Evolutionary conservation across 1,284 basidiomycete species (phyloP).

Genomic region (Pseudozyma sp.): DNA sequence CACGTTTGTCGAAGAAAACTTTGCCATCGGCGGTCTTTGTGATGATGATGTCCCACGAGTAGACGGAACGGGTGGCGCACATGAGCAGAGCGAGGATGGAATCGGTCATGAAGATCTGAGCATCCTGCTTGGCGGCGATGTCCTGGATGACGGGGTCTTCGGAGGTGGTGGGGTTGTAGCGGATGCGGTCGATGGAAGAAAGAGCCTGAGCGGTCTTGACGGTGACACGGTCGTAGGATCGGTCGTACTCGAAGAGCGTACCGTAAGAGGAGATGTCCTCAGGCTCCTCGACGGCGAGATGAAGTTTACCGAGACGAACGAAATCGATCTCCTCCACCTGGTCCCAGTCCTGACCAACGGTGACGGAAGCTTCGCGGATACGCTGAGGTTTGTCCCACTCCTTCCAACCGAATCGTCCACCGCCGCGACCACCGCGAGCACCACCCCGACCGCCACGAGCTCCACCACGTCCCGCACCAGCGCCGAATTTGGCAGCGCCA

Average conservation of each 20-base stretch:
- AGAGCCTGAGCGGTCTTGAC: conserved; percentile 86
- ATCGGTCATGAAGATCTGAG: conserved; percentile 95
- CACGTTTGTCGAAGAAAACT: conserved; percentile 95
- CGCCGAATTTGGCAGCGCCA: conserved; percentile 55
- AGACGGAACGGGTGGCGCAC: conserved; percentile 93
- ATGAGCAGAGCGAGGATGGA: conserved; percentile 95
- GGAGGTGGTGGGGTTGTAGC: conserved; percentile 96
- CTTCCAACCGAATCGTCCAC: conserved; percentile 82
- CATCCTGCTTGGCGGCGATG: conserved; percentile 70
- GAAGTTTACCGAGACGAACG: conserved; percentile 88
- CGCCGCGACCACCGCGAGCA: conserved; percentile 47
- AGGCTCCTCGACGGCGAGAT: conserved; percentile 78
- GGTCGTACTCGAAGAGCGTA: conserved; percentile 91
- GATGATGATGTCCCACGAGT: conserved; percentile 99
- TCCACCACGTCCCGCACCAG: conserved; percentile 46
- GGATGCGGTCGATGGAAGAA: conserved; percentile 91
- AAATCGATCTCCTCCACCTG: conserved; percentile 98
- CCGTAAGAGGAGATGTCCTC: conserved; percentile 79
- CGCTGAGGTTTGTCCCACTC: conserved; percentile 94
- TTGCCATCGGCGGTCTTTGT: conserved; percentile 86
- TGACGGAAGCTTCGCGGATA: conserved; percentile 91
- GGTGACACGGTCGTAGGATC: conserved; percentile 93
- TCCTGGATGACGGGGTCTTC: conserved; percentile 80
- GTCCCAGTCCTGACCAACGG: conserved; percentile 89
- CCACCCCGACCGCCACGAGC: conserved; percentile 70